Base-by-base conservation (phyloP, 2,329 filamentous ascomycete genomes). In the Coniochaeta ligniaria region DNA sequence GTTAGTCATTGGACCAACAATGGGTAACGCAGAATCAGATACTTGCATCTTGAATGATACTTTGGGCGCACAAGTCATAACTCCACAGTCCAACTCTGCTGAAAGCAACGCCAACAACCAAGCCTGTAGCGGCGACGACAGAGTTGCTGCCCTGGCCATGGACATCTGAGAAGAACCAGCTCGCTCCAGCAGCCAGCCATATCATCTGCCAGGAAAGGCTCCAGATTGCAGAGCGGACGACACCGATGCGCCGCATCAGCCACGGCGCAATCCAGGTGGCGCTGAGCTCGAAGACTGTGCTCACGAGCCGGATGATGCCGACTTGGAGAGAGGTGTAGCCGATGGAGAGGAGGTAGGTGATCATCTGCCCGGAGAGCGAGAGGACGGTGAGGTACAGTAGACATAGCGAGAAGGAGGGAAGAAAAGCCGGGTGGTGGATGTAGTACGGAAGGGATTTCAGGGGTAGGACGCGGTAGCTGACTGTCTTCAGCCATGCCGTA, bases 161-260 rank as follows among this genome's bases (percentile, higher is more conserved):
- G 20, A 59, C 61, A 17, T 68, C 65, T 1, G 64, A 68, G 58
- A 76, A 76, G 65, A 83, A 83, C 20, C 76, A 69, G 2, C 68
- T 65, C 3, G 79, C 70, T 0, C 77, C 82, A 11, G 35, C 74
- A 1, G 74, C 75, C 5, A 87, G 73, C 65, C 80, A 85, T 2
- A 76, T 60, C n/a, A 88, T 75, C 68, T 92, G 88, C 83, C 86
- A 90, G 60, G 81, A 86, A 11, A 88, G 69, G 63, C 84, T 85
- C 90, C 90, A 92, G 3, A 92, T 77, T 0, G 89, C 90, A 0
- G 82, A 79, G n/a, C 90, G 76, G 8, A 90, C 76, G 1, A 80
- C 74, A 0, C 86, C 84, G 43, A 88, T 80, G 43, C 71, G 73
- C 2, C 65, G 66, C 77, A 85, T 86, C 16, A 87, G 68, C 60